phyloP scores from a whole-genome alignment of 352 stramenopile genomes.

The Phytopythium delawarense region DNA sequence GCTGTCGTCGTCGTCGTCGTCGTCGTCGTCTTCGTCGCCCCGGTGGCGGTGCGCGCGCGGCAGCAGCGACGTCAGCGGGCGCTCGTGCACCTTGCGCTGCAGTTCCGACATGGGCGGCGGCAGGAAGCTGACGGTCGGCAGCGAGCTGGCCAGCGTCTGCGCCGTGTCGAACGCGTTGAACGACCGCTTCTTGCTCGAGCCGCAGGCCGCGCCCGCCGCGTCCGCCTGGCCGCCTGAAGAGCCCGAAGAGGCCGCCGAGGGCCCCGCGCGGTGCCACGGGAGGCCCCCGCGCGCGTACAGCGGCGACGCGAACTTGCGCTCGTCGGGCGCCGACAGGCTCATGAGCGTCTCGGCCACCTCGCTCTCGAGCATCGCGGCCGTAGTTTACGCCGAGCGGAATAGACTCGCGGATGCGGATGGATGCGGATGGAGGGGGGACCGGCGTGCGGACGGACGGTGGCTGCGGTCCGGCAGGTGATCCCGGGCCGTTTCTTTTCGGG shows the following conservation, averaged over 20 bases:
- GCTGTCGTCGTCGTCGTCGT: slow-evolving; percentile 34
- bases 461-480: no score
- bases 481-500: background rate
- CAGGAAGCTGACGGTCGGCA: slow-evolving; percentile 52
- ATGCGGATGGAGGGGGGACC: background rate
- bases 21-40: slow-evolving; percentile 27
- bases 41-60: slow-evolving; percentile 27
- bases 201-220: slow-evolving; percentile 4
- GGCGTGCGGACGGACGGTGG: background rate
- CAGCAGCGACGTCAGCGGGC: slow-evolving; percentile 71
- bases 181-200: slow-evolving; percentile 40
- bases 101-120: slow-evolving; percentile 30
- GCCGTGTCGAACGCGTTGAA: slow-evolving; percentile 35
- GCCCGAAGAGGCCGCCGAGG: background rate
- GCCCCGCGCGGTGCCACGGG: slow-evolving; percentile 35
- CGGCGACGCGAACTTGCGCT: slow-evolving; percentile 52
- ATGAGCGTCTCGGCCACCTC: slow-evolving; percentile 79
- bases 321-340: slow-evolving; percentile 72
- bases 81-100: slow-evolving; percentile 54
- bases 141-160: slow-evolving; percentile 33
- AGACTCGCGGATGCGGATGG: background rate
- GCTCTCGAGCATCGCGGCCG: slow-evolving; percentile 48
- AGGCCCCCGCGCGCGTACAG: slow-evolving; percentile 46
- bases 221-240: slow-evolving; percentile 4
- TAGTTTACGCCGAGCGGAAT: no score